phyloP scores from a whole-genome alignment of 2,329 filamentous ascomycete genomes.

The Neonectria punicea region DNA sequence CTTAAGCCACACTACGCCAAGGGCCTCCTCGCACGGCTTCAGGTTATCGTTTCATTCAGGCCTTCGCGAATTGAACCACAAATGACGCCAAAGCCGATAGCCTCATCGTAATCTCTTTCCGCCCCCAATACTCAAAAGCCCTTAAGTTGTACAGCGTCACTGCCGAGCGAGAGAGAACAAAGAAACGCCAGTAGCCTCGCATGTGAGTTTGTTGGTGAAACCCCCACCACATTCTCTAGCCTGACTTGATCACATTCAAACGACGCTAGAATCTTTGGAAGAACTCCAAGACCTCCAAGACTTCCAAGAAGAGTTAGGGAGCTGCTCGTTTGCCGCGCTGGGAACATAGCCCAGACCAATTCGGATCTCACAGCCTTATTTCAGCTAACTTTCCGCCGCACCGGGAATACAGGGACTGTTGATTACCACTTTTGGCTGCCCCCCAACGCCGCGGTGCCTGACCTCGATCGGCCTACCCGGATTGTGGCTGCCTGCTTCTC shows the following conservation, averaged over 20 bases:
- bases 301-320: constrained; percentile 31
- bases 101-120: neutral
- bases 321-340: neutral
- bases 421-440: neutral
- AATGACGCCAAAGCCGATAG: neutral
- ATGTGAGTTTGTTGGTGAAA: neutral
- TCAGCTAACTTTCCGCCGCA: neutral
- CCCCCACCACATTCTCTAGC: constrained; percentile 25
- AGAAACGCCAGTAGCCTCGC: neutral
- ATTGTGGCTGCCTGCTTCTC: constrained; percentile 2
- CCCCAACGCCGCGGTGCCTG: neutral
- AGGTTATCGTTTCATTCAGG: constrained; percentile 1
- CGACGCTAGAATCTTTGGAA: constrained; percentile 41
- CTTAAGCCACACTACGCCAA: constrained; percentile 19
- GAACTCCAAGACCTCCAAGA: neutral
- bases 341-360: constrained; percentile 1
- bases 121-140: neutral
- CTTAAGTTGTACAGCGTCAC: neutral
- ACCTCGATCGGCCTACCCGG: constrained; percentile 2
- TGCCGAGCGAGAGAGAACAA: neutral
- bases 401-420: neutral
- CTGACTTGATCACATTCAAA: constrained; percentile 22
- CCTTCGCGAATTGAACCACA: neutral
- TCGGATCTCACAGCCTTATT: neutral
- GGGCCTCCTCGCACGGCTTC: neutral